Conservation (phyloP, 1,284 basidiomycete species). For the Marasmius fiardii region DNA sequence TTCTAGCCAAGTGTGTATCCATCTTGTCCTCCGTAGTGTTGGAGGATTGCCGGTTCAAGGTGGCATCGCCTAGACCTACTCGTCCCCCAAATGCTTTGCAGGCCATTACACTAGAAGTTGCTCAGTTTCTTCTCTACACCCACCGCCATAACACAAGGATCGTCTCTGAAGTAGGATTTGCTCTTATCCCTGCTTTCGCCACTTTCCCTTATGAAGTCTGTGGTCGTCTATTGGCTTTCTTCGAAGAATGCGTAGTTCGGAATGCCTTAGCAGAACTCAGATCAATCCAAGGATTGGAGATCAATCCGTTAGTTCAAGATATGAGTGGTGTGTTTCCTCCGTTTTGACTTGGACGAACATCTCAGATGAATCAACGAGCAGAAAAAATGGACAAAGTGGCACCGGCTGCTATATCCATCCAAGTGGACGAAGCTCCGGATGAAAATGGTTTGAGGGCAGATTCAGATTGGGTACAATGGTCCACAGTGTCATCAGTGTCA, state of each 20-base stretch:
- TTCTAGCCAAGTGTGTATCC: constrained; percentile 58
- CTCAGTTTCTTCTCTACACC: constrained; percentile 52
- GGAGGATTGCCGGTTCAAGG: constrained; percentile 68
- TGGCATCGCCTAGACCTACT: constrained; percentile 48
- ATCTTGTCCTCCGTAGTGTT: constrained; percentile 57
- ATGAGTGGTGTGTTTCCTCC: not conserved
- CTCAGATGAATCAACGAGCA: not conserved
- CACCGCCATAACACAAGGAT: constrained; percentile 50
- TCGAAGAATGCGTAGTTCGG: constrained; percentile 55
- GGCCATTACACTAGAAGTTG: constrained; percentile 57
- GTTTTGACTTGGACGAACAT: not conserved
- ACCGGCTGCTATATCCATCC: constrained; percentile 38
- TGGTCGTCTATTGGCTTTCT: constrained; percentile 55
- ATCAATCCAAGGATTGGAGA: constrained; percentile 30
- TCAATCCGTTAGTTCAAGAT: not conserved
- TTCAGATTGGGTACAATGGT: constrained; percentile 28
- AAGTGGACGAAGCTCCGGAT: constrained; percentile 51
- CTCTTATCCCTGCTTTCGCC: constrained; percentile 64
- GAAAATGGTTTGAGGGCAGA: constrained; percentile 17
- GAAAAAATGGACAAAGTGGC: not conserved
- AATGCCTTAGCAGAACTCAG: constrained; percentile 45
- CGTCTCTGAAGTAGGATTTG: constrained; percentile 56
- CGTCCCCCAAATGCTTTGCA: constrained; percentile 68
- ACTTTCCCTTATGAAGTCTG: constrained; percentile 61
- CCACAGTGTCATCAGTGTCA: constrained; percentile 19